Conservation (phyloP, 768 basidiomycete genomes). For the Phylloporus sp. region DNA sequence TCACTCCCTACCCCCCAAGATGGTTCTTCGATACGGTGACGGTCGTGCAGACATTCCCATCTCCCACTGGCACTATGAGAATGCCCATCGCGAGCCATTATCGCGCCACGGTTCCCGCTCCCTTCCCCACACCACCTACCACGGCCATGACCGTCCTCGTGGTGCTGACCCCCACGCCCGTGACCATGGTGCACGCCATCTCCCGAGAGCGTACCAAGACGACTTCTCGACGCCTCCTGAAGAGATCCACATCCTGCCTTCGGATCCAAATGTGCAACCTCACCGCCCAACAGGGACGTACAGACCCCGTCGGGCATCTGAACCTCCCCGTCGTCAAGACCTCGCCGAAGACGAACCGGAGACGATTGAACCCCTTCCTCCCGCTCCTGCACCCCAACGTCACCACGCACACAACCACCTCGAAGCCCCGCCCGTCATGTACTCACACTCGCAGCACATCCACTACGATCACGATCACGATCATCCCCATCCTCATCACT, state of each 20-base stretch:
- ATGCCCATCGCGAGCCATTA: background rate
- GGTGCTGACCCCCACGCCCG: constrained; percentile 30
- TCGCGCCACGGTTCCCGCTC: constrained; percentile 23
- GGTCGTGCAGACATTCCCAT: constrained; percentile 65
- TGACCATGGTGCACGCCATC: constrained; percentile 13
- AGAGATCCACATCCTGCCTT: constrained; percentile 61
- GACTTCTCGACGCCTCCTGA: constrained; percentile 42
- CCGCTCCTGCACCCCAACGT: constrained; percentile 5
- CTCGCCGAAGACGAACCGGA: constrained; percentile 28
- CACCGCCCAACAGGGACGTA: constrained; percentile 28
- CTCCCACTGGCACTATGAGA: constrained; percentile 39
- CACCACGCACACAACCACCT: constrained; percentile 10
- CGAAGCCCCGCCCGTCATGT: constrained; percentile 27
- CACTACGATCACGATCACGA: constrained; percentile 32
- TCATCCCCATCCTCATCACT: constrained; percentile 31
- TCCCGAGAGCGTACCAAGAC: constrained; percentile 16
- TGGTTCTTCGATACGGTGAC: constrained; percentile 66
- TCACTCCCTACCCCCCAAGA: constrained; percentile 59
- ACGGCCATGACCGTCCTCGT: constrained; percentile 35
- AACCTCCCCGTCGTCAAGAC: constrained; percentile 25
- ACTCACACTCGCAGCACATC: constrained; percentile 41
- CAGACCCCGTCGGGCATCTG: constrained; percentile 30
- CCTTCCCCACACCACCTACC: constrained; percentile 24
- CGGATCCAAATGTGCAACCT: constrained; percentile 37
- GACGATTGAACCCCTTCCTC: constrained; percentile 32